phyloP scores from a whole-genome alignment of 148 eudicot species.

The Linanthus parryae region DNA sequence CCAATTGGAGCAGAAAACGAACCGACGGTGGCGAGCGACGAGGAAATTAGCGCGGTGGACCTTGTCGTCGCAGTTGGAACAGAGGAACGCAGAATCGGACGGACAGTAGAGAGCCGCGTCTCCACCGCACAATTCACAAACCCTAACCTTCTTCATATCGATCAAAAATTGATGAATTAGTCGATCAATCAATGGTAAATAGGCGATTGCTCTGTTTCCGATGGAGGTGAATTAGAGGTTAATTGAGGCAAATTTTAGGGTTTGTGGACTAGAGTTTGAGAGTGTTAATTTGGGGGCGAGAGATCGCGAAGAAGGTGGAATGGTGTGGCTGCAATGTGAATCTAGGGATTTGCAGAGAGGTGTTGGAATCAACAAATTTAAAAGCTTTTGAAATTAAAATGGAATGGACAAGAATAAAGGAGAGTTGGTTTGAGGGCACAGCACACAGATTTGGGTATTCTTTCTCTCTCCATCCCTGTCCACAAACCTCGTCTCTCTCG shows the following conservation, averaged over 20 bases:
- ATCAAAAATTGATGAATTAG: not conserved
- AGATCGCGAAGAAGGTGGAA: not conserved
- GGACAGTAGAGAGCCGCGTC: slow-evolving; percentile 42
- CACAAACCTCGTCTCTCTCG: too few species aligned
- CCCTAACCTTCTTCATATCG: slow-evolving; percentile 3
- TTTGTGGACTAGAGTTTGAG: too few species aligned
- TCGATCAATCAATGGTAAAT: not conserved
- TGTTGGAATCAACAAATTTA: too few species aligned
- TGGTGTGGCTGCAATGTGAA: not conserved
- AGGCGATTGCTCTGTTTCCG: not conserved
- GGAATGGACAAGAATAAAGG: too few species aligned
- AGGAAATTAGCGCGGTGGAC: slow-evolving; percentile 67
- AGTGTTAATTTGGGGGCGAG: not conserved
- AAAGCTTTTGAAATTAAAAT: too few species aligned
- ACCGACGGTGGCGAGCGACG: slow-evolving; percentile 62
- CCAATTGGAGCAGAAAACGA: slow-evolving; percentile 28
- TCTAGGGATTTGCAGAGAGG: not conserved
- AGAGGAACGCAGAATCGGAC: slow-evolving; percentile 52
- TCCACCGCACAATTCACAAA: slow-evolving; percentile 43
- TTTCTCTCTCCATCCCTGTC: too few species aligned
- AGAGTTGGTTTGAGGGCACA: too few species aligned
- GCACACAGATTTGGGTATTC: too few species aligned
- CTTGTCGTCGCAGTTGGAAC: slow-evolving; percentile 37
- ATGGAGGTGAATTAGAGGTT: too few species aligned
- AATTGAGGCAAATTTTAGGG: not conserved